These are phyloP conservation scores for Monilinia aucupariae DNA, from an alignment of 2,329 filamentous ascomycete species.

Conservation along the genomic window DNA sequence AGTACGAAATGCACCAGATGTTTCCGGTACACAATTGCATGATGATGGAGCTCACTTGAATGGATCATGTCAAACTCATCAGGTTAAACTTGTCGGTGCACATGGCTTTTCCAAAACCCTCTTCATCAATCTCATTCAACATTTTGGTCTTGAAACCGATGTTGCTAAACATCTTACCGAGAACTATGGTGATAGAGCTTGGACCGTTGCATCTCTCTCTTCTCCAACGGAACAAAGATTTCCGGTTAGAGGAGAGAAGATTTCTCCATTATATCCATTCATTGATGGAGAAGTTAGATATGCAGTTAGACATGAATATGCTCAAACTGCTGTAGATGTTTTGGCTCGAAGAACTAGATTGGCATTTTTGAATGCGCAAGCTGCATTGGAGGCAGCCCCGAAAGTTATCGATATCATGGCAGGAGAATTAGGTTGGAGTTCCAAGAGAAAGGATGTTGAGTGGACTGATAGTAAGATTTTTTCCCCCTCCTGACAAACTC, in stretches of 20 bases:
- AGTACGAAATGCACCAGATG: conserved; percentile 55
- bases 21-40: conserved; percentile 63
- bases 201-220: conserved; percentile 80
- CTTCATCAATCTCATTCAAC: conserved; percentile 92
- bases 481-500: neutral
- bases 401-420: conserved; percentile 84
- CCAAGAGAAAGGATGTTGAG: conserved; percentile 65
- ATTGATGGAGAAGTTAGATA: conserved; percentile 89
- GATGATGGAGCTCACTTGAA: conserved; percentile 66
- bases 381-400: conserved; percentile 79
- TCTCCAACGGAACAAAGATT: conserved; percentile 71
- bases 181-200: conserved; percentile 87
- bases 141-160: conserved; percentile 86
- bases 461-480: conserved; percentile 70
- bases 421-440: conserved; percentile 75
- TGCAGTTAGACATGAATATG: conserved; percentile 82
- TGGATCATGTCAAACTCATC: conserved; percentile 77
- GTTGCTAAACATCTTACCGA: conserved; percentile 83
- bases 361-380: conserved; percentile 88
- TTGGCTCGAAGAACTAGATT: conserved; percentile 78
- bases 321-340: conserved; percentile 84
- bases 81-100: conserved; percentile 73
- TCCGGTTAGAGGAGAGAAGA: conserved; percentile 74
- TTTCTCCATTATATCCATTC: conserved; percentile 79
- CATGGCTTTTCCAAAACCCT: conserved; percentile 86